Evolutionary conservation across 1,284 basidiomycete genomes (phyloP), one percentile per base, ranked within the genome.

Genomic region (Pascua sp.): DNA sequence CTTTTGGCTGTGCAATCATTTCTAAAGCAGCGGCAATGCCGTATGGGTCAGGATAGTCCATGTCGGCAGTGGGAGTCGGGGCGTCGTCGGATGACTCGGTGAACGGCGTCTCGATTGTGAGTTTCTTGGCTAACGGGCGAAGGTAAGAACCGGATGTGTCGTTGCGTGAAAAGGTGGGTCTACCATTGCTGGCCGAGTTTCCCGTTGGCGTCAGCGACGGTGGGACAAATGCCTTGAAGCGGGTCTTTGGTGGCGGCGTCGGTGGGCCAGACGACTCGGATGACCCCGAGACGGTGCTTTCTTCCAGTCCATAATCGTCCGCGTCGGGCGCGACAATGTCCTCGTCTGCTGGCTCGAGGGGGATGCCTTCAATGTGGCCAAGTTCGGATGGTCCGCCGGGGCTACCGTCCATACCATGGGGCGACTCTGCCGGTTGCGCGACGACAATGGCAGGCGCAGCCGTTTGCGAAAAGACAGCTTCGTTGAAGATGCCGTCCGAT

Each of bases 1-100:
- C 9, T 16, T 40, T 53, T n/a, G 44, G 24, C 11, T 17, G 51
- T 5, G 39, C 47, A 39, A 40, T 42, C n/a, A 47, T 42, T 15
- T 59, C 60, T 17, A 61, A 53, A 18, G 57, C 51, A 0, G 56
- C 54, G 3, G 61, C 48, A 12, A 67, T 65, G 11, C 67, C 67
- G 49, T 68, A 68, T 5, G 68, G 65, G 46, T 70, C 67, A 8
- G 67, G 65, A 42, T 63, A 67, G 52, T 69, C 60, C 46, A 55
- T 46, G 46, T 62, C 60, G 10, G 50, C 54, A 5, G 46, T 50
- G 1, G 60, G 60, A 5, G 60, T 57, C 12, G 56, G 47, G 37
- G 47, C 38, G 44, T 53, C 54, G 12, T 60, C 59, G 10, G 37
- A 18, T 32, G 24, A 32, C 24, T 55, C 55, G 4, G 42, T 38